Base-by-base conservation (phyloP, 257 asterid species). In the Prunella vulgaris region DNA sequence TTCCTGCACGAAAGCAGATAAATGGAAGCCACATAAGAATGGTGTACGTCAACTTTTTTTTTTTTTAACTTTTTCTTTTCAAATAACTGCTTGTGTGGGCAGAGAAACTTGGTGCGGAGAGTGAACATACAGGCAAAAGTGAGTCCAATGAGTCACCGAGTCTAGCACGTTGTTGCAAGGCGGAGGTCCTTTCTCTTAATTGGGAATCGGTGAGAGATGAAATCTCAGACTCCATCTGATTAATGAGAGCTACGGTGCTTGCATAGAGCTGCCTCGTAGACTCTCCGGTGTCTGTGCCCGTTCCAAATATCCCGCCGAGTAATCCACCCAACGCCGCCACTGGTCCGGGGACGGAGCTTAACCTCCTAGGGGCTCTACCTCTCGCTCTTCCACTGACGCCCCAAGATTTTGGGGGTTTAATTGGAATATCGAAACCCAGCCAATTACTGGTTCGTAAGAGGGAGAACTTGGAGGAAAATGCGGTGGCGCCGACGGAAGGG, bases 261-360 rank as follows among this genome's bases (percentile, higher is more conserved):
- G 96, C 80, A 71, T 84, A 90, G 57, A 51, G 83, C 74, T 85
- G 83, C 66, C 96, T 77, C 5, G 97, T 90, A 35, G 99, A 81
- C 78, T 93, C 97, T 10, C 97, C 96, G 35, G 87, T 76, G 76
- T 88, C 97, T 0, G 82, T 77, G 60, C 82, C 82, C 64, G 80
- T 74, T 68, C 85, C 90, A 69, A 93, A 93, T 15, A 93, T 82
- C 58, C 99, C 97, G 22, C 96, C 86, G n/a, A 93, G 83, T 7
- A 93, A 74, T 30, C 97, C 97, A 24, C 99, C 96, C 73, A 93
- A 75, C 30, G 94, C 92, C 18, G 95, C 96, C 70, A 58, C 72
- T 5, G 82, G 76, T 5, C 48, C 68, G 22, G 42, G 38, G 38
- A 2, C 70, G n/a, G 53, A 17, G 64, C 33, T 22, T 64, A 64